Evolutionary conservation across 176 grass and related monocot species (phyloP).

Genomic region (Oryza meyeriana): DNA sequence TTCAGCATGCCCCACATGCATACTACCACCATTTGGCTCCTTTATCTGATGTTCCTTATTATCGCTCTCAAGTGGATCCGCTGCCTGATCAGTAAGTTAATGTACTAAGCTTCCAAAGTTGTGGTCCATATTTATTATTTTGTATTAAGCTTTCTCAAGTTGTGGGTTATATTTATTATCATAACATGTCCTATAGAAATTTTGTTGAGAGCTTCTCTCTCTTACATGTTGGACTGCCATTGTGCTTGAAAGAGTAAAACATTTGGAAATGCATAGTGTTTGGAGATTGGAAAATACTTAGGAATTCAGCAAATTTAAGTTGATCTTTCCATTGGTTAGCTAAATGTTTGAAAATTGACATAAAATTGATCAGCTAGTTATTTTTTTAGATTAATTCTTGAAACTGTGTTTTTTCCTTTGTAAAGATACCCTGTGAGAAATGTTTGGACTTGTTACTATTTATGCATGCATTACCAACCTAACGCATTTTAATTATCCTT

Average conservation of each 20-base stretch:
- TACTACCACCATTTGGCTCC: conserved; percentile 37
- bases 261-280: not conserved
- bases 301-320: not conserved
- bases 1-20: conserved; percentile 38
- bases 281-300: not conserved
- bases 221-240: not conserved
- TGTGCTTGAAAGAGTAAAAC: not conserved
- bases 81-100: conserved; percentile 42
- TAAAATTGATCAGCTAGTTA: not conserved
- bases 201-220: not conserved
- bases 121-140: not conserved
- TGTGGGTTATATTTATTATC: not conserved
- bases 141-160: not conserved
- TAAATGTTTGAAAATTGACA: not conserved
- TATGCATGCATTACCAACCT: not conserved
- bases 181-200: not conserved
- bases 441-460: not conserved
- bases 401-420: not conserved
- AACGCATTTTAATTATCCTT: not conserved
- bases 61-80: conserved; percentile 34
- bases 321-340: not conserved
- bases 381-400: not conserved
- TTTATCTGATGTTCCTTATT: conserved; percentile 46
- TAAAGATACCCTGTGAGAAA: not conserved
- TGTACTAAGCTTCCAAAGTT: not conserved